Base-by-base conservation (phyloP, 768 basidiomycete genomes). In the Leccinum variicolor region DNA sequence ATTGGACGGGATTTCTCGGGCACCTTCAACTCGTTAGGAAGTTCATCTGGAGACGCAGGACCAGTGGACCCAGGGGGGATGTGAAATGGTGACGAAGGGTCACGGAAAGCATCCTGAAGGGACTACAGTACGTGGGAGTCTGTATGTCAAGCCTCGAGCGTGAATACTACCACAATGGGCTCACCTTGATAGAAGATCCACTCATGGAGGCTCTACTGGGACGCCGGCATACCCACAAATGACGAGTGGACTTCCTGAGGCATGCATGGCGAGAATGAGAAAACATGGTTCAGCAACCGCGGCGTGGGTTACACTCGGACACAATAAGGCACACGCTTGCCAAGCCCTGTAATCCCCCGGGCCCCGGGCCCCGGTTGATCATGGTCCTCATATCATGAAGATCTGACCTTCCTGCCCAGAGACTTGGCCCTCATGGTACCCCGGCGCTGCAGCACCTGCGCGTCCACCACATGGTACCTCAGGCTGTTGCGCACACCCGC, bases 41-140 rank as follows among this genome's bases (percentile, higher is more conserved):
- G 60, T 36, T 80, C 78, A 57, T 86, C 81, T 5, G 85, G 84
- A 0, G 82, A 82, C 3, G 77, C 79, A 39, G 86, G 87, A 1
- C 86, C 87, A 59, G 72, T 68, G 13, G 79, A 74, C 8, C 86
- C 85, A 26, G 83, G 84, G 3, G 83, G 74, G 49, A 87, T 75
- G 59, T 87, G 76, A 63, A 81, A 89, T n/a, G 86, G 87, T 2
- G 86, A 86, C 1, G 76, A 73, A 3, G 85, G 84, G 61, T 89
- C 82, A 31, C 77, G 77, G 64, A 88, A 88, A 11, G 81, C 81
- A 6, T 79, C 80, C 66, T 79, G 84, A 7, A 89, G 77, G n/a
- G 77, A 77, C 87, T 89, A 45, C 43, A 25, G 17, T 25, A 25
- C 45, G 43, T 45, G 19, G 33, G 15, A 33, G 19, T 21, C 36